Evolutionary conservation across 2,329 filamentous ascomycete genomes (phyloP).

Genomic region (Xenosphaeropsis pyriputrescens): DNA sequence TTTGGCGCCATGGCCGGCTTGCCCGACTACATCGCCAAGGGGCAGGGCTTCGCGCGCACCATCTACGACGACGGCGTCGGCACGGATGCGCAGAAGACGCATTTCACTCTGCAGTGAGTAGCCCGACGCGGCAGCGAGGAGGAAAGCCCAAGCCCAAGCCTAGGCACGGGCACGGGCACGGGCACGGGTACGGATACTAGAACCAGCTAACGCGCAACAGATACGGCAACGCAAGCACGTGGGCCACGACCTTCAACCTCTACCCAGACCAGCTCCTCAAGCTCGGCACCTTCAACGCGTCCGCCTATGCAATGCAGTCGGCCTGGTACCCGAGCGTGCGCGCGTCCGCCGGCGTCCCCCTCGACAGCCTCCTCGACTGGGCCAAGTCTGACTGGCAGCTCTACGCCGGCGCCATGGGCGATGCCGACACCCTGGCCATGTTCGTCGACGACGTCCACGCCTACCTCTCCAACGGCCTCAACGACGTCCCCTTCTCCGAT

Average conservation of each 20-base stretch:
- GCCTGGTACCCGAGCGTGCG: slow-evolving; percentile 21
- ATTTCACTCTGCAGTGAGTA: slow-evolving; percentile 21
- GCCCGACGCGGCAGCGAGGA: neutral
- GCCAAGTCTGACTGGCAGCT: slow-evolving; percentile 28
- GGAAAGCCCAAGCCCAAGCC: too few relatives aligned
- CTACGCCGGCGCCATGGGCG: slow-evolving; percentile 12
- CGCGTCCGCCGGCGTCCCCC: slow-evolving; percentile 21
- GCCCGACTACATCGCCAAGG: slow-evolving; percentile 20
- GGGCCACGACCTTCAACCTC: slow-evolving; percentile 25
- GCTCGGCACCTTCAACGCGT: slow-evolving; percentile 20
- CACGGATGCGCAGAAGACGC: slow-evolving; percentile 20
- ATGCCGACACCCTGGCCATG: slow-evolving; percentile 1
- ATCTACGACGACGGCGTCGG: slow-evolving; percentile 17
- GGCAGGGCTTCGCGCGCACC: slow-evolving; percentile 18
- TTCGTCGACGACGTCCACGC: slow-evolving; percentile 4
- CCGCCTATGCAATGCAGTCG: slow-evolving; percentile 20
- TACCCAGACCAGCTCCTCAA: slow-evolving; percentile 24
- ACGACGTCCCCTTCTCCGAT: slow-evolving; percentile 4
- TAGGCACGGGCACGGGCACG: too few relatives aligned
- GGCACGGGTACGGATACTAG: too few relatives aligned
- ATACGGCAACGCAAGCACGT: slow-evolving; percentile 18
- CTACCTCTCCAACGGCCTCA: slow-evolving; percentile 3
- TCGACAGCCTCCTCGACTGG: slow-evolving; percentile 24
- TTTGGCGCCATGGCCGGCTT: slow-evolving; percentile 23
- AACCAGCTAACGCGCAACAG: neutral